Evolutionary conservation across 495 filamentous ascomycete genomes (phyloP).

Genomic region (Pseudevernia furfuracea): DNA sequence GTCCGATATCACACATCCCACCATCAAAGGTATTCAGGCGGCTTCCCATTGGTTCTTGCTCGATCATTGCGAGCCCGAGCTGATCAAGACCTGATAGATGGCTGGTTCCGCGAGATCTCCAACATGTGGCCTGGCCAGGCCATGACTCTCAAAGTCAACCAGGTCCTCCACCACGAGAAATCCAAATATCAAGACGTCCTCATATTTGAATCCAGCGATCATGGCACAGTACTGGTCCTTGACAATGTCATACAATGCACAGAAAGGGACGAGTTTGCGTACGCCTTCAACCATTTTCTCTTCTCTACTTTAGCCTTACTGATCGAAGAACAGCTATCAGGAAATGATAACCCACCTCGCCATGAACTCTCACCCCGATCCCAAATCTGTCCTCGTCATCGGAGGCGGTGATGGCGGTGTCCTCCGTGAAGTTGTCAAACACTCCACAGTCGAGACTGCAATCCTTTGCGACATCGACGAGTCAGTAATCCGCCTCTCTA

Average conservation of each 20-base stretch:
- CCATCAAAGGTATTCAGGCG: constrained; percentile 45
- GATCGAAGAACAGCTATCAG: constrained; percentile 59
- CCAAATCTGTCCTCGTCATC: constrained; percentile 96
- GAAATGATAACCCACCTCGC: constrained; percentile 99
- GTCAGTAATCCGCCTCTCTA: constrained; percentile 96
- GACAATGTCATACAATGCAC: constrained; percentile 99
- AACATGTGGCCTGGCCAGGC: constrained; percentile 99
- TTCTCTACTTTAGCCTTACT: background rate
- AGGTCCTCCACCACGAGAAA: constrained; percentile 97
- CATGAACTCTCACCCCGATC: constrained; percentile 97
- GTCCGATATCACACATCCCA: constrained; percentile 52
- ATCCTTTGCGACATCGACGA: constrained; percentile 98
- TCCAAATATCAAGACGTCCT: constrained; percentile 98
- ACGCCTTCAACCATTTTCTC: constrained; percentile 27
- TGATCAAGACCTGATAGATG: constrained; percentile 55
- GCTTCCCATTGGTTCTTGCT: background rate
- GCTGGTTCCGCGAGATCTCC: constrained; percentile 98
- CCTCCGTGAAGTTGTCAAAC: constrained; percentile 96
- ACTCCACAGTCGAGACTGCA: constrained; percentile 86
- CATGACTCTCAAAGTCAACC: constrained; percentile 96
- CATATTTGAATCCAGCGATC: constrained; percentile 93
- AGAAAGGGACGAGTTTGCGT: constrained; percentile 95
- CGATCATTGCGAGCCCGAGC: background rate
- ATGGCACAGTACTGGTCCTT: constrained; percentile 93
- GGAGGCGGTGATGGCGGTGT: constrained; percentile 96